Percentiles rank a stretch among this genome's conserved stretches.
Evolutionary conservation across 768 basidiomycete species (phyloP).

Genomic region (Mycena galericulata): DNA sequence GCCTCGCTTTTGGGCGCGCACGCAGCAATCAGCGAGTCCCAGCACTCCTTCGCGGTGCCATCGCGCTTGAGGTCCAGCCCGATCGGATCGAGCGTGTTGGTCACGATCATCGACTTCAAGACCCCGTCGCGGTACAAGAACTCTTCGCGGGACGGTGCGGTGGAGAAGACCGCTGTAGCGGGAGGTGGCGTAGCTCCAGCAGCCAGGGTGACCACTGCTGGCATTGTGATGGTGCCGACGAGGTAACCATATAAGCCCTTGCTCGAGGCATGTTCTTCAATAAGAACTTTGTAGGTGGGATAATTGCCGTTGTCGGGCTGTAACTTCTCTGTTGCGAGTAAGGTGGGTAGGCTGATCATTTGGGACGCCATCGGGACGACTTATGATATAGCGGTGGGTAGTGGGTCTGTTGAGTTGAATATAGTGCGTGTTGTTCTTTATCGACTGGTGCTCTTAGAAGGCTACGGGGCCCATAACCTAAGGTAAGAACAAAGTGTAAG

Average conservation of each 20-base stretch:
- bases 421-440: conserved; percentile 25
- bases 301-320: conserved; percentile 20
- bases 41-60: conserved; percentile 14
- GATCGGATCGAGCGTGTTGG: conserved; percentile 16
- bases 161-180: conserved; percentile 18
- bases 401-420: conserved; percentile 1
- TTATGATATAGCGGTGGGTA: background rate
- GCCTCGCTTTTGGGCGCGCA: conserved; percentile 19
- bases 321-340: conserved; percentile 21
- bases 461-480: conserved; percentile 26
- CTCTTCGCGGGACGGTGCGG: conserved; percentile 17
- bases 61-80: conserved; percentile 18
- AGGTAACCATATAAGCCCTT: conserved; percentile 19
- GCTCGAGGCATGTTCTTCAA: conserved; percentile 13
- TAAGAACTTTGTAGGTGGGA: conserved; percentile 14
- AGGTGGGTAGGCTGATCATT: conserved; percentile 11
- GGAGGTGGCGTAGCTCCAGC: background rate
- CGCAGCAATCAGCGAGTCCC: background rate
- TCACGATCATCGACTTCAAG: conserved; percentile 6
- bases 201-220: background rate
- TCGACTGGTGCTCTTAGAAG: conserved; percentile 11
- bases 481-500: too few relatives aligned
- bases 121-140: conserved; percentile 18
- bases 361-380: conserved; percentile 14
- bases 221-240: conserved; percentile 15